phyloP scores from a whole-genome alignment of 768 basidiomycete species.

The Kwoniella shandongensis region DNA sequence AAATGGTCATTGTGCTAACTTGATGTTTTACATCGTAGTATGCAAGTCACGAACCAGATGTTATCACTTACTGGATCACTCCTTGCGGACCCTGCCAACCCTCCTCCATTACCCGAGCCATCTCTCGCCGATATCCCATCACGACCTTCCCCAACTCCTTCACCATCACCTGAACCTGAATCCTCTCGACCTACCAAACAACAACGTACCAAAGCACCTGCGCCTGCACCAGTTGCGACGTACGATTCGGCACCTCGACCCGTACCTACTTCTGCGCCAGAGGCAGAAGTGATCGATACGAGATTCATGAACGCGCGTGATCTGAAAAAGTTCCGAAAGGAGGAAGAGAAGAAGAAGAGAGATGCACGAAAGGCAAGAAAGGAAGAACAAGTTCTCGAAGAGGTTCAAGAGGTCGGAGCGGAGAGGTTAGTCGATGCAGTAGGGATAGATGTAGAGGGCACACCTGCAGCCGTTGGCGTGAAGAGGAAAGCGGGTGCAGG shows the following conservation, averaged over 20 bases:
- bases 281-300: slow-evolving; percentile 30
- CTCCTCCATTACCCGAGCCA: slow-evolving; percentile 31
- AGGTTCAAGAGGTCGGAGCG: slow-evolving; percentile 24
- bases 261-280: slow-evolving; percentile 1
- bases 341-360: slow-evolving; percentile 32
- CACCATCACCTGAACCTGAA: slow-evolving; percentile 29
- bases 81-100: slow-evolving; percentile 35
- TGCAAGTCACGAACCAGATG: slow-evolving; percentile 91
- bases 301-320: slow-evolving; percentile 27
- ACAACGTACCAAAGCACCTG: slow-evolving; percentile 2
- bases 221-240: neutral
- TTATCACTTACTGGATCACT: slow-evolving; percentile 71
- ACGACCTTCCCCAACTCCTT: slow-evolving; percentile 3
- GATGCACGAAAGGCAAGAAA: slow-evolving; percentile 40
- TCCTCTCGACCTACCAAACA: slow-evolving; percentile 11
- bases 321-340: slow-evolving; percentile 32
- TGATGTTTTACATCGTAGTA: slow-evolving; percentile 55
- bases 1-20: neutral
- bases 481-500: slow-evolving; percentile 17
- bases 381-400: slow-evolving; percentile 31
- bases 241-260: slow-evolving; percentile 14
- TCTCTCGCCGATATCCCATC: slow-evolving; percentile 3
- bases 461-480: slow-evolving; percentile 1
- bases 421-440: slow-evolving; percentile 16
- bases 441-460: neutral